Conservation (phyloP, 495 filamentous ascomycete species). For the Trichoderma gamsii region DNA sequence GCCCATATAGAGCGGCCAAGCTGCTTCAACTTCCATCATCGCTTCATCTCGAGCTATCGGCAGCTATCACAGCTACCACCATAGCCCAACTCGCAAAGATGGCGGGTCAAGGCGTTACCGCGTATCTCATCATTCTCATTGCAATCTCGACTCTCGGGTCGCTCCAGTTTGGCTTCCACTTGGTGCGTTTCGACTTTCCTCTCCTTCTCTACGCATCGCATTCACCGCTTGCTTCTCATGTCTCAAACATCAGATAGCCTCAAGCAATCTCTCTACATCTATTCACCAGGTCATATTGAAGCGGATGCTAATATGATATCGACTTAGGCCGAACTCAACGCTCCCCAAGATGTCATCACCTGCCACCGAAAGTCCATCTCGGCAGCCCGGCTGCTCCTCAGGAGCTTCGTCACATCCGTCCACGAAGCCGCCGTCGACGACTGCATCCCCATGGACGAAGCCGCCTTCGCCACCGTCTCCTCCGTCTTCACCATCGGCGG, state of each 20-base stretch:
- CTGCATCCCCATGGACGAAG: slow-evolving; percentile 76
- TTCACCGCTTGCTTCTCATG: slow-evolving; percentile 5
- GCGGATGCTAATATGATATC: slow-evolving; percentile 22
- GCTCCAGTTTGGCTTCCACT: slow-evolving; percentile 88
- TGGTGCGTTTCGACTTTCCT: slow-evolving; percentile 48
- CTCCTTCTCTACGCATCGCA: not conserved
- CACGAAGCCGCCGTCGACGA: slow-evolving; percentile 47
- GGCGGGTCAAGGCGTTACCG: slow-evolving; percentile 11
- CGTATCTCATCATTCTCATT: slow-evolving; percentile 59
- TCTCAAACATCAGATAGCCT: not conserved
- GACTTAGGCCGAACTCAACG: slow-evolving; percentile 82
- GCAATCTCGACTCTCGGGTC: slow-evolving; percentile 67
- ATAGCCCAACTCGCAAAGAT: not conserved
- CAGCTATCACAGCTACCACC: not conserved
- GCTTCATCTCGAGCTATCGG: not conserved
- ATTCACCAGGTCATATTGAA: not conserved
- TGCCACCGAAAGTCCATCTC: slow-evolving; percentile 61
- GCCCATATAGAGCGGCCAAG: not conserved
- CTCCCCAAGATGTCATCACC: slow-evolving; percentile 82
- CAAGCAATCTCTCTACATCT: not conserved
- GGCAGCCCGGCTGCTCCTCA: slow-evolving; percentile 25
- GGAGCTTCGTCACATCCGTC: slow-evolving; percentile 24
- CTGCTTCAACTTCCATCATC: not conserved
- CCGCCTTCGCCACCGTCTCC: slow-evolving; percentile 72
- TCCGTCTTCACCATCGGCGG: slow-evolving; percentile 92